Conservation (phyloP, 495 filamentous ascomycete genomes). For the Staphylotrichum tortipilum region DNA sequence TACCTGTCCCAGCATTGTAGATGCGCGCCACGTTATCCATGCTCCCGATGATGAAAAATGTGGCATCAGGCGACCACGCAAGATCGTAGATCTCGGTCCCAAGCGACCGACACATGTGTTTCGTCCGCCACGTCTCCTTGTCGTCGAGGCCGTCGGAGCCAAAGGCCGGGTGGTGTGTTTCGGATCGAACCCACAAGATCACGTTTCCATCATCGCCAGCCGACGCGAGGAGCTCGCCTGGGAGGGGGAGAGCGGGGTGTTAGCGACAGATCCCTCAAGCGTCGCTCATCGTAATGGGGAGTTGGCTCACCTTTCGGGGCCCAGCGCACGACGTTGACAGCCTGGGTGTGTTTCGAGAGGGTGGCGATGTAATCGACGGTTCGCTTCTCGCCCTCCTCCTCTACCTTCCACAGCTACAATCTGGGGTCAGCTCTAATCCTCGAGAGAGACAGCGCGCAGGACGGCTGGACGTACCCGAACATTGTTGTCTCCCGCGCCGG, state of each 20-base stretch:
- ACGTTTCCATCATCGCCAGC: conserved; percentile 97
- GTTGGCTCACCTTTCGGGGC: conserved; percentile 71
- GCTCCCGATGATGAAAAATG: conserved; percentile 95
- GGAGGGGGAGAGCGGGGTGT: no score
- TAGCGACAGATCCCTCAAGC: no score
- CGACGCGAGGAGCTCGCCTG: conserved; percentile 87
- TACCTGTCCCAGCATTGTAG: conserved; percentile 90
- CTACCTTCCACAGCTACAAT: conserved; percentile 77
- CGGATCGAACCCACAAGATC: conserved; percentile 86
- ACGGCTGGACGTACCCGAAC: conserved; percentile 62
- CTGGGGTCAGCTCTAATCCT: neutral
- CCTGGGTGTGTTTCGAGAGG: conserved; percentile 85
- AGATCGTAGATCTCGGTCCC: conserved; percentile 96
- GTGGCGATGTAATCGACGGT: conserved; percentile 88
- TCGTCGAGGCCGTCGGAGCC: conserved; percentile 83
- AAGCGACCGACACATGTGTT: conserved; percentile 90
- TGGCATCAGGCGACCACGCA: conserved; percentile 93
- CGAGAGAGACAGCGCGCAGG: neutral
- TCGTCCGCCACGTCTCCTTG: conserved; percentile 93
- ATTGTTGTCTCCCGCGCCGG: conserved; percentile 93
- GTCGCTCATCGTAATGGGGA: no score
- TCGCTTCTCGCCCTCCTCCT: conserved; percentile 74
- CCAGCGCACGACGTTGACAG: conserved; percentile 96
- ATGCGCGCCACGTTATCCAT: conserved; percentile 99
- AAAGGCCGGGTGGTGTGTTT: conserved; percentile 50